Conservation (phyloP, 768 basidiomycete species). For the Clathrus columnatus region DNA sequence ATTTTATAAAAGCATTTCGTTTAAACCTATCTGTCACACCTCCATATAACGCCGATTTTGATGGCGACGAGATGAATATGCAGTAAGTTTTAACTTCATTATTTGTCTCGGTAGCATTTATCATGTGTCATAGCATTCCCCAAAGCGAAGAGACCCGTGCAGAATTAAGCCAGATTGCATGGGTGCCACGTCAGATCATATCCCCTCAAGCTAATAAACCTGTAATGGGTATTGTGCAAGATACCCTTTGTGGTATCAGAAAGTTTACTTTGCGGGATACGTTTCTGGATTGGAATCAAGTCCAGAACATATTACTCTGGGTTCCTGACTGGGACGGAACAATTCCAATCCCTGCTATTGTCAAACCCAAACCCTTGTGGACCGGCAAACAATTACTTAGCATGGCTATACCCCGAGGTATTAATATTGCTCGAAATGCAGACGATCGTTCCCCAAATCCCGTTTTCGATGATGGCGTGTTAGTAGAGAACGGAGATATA, state of each 20-base stretch:
- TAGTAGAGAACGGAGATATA: conserved; percentile 95
- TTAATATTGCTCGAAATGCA: conserved; percentile 81
- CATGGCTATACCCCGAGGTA: conserved; percentile 87
- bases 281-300: conserved; percentile 91
- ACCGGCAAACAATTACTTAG: conserved; percentile 95
- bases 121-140: conserved; percentile 58
- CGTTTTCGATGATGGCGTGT: conserved; percentile 85
- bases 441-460: conserved; percentile 76
- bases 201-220: conserved; percentile 99
- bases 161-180: conserved; percentile 95
- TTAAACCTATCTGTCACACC: conserved; percentile 96
- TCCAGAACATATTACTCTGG: conserved; percentile 98
- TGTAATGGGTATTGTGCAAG: conserved; percentile 99
- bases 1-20: conserved; percentile 50
- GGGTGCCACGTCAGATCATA: conserved; percentile 97
- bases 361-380: conserved; percentile 97
- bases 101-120: conserved; percentile 1
- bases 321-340: conserved; percentile 95
- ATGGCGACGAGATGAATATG: conserved; percentile 99
- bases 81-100: conserved; percentile 67
- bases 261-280: conserved; percentile 95
- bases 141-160: conserved; percentile 98
- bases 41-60: conserved; percentile 99
- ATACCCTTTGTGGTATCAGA: conserved; percentile 93
- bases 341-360: conserved; percentile 85